Base-by-base conservation (phyloP, 306 rosid species). In the Quercus agrifolia region DNA sequence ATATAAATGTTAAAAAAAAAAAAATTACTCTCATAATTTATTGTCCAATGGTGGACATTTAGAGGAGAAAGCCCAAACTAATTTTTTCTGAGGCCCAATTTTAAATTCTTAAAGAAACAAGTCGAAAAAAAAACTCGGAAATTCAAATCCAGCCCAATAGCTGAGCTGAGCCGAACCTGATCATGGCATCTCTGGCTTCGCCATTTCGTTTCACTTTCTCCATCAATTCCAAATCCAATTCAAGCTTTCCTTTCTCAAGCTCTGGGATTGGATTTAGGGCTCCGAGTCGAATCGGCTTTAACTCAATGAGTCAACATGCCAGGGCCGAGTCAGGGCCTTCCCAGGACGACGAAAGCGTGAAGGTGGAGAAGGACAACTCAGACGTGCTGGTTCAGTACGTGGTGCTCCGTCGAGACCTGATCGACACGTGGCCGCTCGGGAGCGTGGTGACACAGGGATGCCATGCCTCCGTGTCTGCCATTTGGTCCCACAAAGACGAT, bases 381-480 rank as follows among this genome's bases (percentile, higher is more conserved):
- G 92, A 91, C 51, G 91, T 84, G 44, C 61, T 88, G 56, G 88
- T 90, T 55, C 98, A 92, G 92, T 92, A 94, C 82, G 92, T 92
- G 83, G 96, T 94, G 86, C 97, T 94, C 83, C 94, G 97, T 80
- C 91, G 98, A 68, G 98, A 94, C 82, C 91, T 94, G 19, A 94
- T 90, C 62, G 97, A 94, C 71, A 59, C 84, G 54, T 94, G 97
- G 98, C 96, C 96, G 46, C 87, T 88, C 2, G 98, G 98, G 3
- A 92, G 97, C 80, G 88, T 92, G 63, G 94, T 94, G 8, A 88
- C 98, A 12, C 96, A 90, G 85, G 97, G 94, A 44, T 94, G 98
- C 80, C 98, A 92, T 79, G 98, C 97, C 82, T 88, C 98, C 75
- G 97, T 89, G 19, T 80, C 92, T 14, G 97, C 93, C 74, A 72